Evolutionary conservation across 2,329 filamentous ascomycete species (phyloP).

Genomic region (Daldinia sp.): DNA sequence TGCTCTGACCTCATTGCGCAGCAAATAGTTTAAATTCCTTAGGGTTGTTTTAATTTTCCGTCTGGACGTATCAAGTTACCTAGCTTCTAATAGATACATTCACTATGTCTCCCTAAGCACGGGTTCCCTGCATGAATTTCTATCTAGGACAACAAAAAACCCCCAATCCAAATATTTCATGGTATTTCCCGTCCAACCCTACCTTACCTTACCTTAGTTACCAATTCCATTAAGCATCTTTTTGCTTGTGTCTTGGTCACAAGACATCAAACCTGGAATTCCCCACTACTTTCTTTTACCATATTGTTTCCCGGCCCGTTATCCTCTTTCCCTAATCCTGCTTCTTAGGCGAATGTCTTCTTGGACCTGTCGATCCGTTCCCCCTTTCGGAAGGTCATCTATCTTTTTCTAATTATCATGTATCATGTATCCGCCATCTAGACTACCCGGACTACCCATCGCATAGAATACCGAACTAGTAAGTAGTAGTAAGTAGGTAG

Average conservation of each 20-base stretch:
- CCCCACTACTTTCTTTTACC: conserved; percentile 18
- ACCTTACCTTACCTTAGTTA: background rate
- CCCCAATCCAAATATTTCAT: conserved; percentile 16
- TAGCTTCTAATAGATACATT: background rate
- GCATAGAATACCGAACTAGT: conserved; percentile 17
- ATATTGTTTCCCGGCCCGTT: conserved; percentile 35
- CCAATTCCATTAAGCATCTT: conserved; percentile 11
- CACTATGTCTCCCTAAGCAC: background rate
- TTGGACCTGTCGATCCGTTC: conserved; percentile 27
- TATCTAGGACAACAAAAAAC: conserved; percentile 20
- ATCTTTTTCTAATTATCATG: conserved; percentile 21
- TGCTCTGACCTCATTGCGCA: background rate
- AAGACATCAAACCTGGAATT: conserved; percentile 31
- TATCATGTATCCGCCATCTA: conserved; percentile 23
- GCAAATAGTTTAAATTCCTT: background rate
- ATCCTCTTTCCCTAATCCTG: conserved; percentile 24
- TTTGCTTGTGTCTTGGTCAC: conserved; percentile 40
- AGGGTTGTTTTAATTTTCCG: background rate
- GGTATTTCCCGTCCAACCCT: conserved; percentile 19
- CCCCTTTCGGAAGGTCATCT: conserved; percentile 45
- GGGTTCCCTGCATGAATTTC: background rate
- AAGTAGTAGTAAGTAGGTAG: background rate
- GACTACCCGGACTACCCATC: conserved; percentile 2
- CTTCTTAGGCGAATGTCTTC: conserved; percentile 25
- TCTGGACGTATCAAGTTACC: background rate